Evolutionary conservation across 768 basidiomycete genomes (phyloP), one percentile per base, ranked within the genome.

Genomic region (Suillus tomentosus): DNA sequence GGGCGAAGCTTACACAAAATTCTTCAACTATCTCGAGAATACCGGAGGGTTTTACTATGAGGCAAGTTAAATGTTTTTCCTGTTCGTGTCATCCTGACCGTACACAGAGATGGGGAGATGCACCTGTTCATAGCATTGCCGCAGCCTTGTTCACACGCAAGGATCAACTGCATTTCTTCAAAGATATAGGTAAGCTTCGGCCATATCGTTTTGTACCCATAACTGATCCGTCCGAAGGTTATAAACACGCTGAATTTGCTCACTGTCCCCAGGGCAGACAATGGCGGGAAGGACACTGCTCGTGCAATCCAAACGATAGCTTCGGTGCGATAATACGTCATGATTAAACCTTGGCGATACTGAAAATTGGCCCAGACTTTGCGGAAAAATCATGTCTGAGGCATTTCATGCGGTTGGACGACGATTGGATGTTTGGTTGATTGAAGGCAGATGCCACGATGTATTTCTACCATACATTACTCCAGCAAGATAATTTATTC

Each of bases 101-200:
- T 13, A 27, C 55, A 31, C 67, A 93, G 86, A 87, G 94, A 40
- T 95, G 94, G 94, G 96, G 96, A 58, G 96, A 97, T 78, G 96
- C 96, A 19, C 87, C 87, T 10, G 86, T 95, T 10, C 93, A 95
- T 72, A 92, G 89, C 61, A 95, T 98, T 64, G 96, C 92, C 43
- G 95, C 91, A 1, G 90, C 96, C 0, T 80, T 99, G 9, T 92
- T 98, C 68, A 90, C 94, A 0, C 84, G 83, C 73, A 95, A 92
- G 73, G 90, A 94, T 19, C 91, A 94, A 76, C 87, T 98, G 45
- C 93, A 97, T 75, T 99, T 94, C 80, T 98, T 98, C 82, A 85
- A 90, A 67, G 95, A 98, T 72, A 93, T 99, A 58, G 96, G 56
- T 57, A 17, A 57, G 87, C 71, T 27, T 57, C 10, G 14, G 17